Percentiles rank a stretch among this genome's conserved stretches.
Evolutionary conservation across 805 yeast genomes (phyloP).

Genomic region (Cyberlindnera xishuangbannaensis): DNA sequence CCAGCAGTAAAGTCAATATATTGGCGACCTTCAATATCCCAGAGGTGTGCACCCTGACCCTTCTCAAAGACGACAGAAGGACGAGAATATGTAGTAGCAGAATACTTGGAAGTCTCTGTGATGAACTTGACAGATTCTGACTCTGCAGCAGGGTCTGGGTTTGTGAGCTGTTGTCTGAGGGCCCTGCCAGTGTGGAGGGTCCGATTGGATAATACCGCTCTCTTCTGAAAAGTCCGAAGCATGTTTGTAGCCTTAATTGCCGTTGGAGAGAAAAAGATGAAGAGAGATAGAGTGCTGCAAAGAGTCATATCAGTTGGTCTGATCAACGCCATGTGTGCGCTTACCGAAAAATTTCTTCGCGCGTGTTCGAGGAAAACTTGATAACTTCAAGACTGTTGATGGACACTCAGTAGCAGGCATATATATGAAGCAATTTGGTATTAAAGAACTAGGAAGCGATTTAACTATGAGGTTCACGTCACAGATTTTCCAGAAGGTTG

Average conservation of each 20-base stretch:
- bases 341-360: conserved; percentile 7
- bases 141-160: conserved; percentile 12
- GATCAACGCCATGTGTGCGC: conserved; percentile 1
- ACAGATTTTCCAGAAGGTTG: conserved; percentile 2
- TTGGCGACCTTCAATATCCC: conserved; percentile 72
- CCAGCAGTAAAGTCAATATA: conserved; percentile 94
- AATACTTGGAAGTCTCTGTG: conserved; percentile 31
- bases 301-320: background rate
- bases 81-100: conserved; percentile 75
- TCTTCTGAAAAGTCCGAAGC: no score
- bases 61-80: conserved; percentile 72
- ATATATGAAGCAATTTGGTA: no score
- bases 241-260: no score
- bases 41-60: conserved; percentile 76
- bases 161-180: conserved; percentile 3
- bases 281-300: no score
- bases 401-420: no score
- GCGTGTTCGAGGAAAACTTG: background rate
- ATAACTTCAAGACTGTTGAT: background rate
- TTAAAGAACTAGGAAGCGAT: background rate
- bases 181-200: no score
- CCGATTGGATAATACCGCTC: no score
- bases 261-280: background rate
- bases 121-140: conserved; percentile 34
- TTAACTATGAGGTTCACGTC: conserved; percentile 5